Base-by-base conservation (phyloP, 305 asterid species). In the Rubia occidens region DNA sequence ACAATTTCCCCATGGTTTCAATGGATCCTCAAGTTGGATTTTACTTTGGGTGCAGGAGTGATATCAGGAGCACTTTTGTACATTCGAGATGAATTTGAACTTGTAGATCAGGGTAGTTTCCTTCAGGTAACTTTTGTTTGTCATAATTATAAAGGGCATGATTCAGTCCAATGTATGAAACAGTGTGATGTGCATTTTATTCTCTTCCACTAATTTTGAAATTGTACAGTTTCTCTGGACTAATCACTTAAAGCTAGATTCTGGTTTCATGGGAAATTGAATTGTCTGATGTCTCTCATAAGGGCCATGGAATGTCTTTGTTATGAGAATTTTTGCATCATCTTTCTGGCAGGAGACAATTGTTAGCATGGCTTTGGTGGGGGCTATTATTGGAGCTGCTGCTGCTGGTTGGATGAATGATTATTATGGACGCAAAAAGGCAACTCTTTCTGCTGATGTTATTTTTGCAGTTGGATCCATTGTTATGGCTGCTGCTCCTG, bases 281-380 rank as follows among this genome's bases (percentile, higher is more conserved):
- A 24, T 54, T 68, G 26, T n/a, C 14, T 49, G 60, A 29, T 26
- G 60, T 8, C 45, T 5, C 7, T 6, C 32, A 3, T 6, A 66
- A 13, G 59, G 7, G 15, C 39, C 21, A 11, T 20, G 20, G 3
- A 1, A 8, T n/a, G 56, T 42, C 37, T 8, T 1, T 26, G 24
- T 17, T 29, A 15, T 64, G 24, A 35, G 8, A 32, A 9, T n/a
- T 45, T 58, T 64, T 18, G 53, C 69, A 10, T 64, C 60, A 40
- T 15, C 54, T 39, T 35, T 6, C 51, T 79, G 79, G 64, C 85
- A 93, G 98, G 98, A 88, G 83, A 93, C 98, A 62, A 90, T 93
- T 24, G 97, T 93, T 66, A 93, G 98, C 84, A 93, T 88, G 98
- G 96, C 98, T 73, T 74, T 93, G 86, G 94, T 88, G 59, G 98